Evolutionary conservation across 2,329 filamentous ascomycete species (phyloP).

Genomic region (Neodidymelliopsis sp.): DNA sequence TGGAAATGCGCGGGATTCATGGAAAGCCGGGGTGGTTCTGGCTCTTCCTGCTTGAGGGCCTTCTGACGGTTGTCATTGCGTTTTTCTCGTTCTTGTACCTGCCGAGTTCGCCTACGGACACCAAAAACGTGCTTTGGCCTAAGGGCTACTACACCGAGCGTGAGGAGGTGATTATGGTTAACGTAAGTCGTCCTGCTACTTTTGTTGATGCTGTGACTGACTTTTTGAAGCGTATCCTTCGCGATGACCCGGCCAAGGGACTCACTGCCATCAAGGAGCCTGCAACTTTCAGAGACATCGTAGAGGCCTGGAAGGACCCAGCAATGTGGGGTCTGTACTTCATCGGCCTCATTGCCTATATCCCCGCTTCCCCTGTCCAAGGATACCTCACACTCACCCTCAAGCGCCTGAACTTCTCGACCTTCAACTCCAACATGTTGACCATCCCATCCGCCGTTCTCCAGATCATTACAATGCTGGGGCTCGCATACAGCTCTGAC

Average conservation of each 20-base stretch:
- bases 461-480: slow-evolving; percentile 60
- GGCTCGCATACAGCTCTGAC: slow-evolving; percentile 53
- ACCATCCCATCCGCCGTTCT: slow-evolving; percentile 54
- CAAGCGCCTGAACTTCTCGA: slow-evolving; percentile 49
- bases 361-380: slow-evolving; percentile 48
- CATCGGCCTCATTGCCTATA: slow-evolving; percentile 52
- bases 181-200: slow-evolving; percentile 39
- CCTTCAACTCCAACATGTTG: slow-evolving; percentile 54
- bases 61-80: slow-evolving; percentile 41
- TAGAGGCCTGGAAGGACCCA: slow-evolving; percentile 60
- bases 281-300: slow-evolving; percentile 57
- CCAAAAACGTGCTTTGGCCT: slow-evolving; percentile 49
- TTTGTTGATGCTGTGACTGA: neutral
- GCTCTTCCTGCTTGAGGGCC: slow-evolving; percentile 57
- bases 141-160: slow-evolving; percentile 70
- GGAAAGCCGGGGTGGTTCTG: slow-evolving; percentile 64
- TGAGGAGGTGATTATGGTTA: slow-evolving; percentile 74
- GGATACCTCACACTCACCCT: slow-evolving; percentile 52
- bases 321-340: slow-evolving; percentile 65
- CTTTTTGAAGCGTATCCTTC: slow-evolving; percentile 53
- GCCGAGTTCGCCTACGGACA: slow-evolving; percentile 60
- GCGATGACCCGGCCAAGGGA: slow-evolving; percentile 64
- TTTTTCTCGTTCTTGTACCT: slow-evolving; percentile 44
- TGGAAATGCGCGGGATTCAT: slow-evolving; percentile 58
- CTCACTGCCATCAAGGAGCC: slow-evolving; percentile 65